Evolutionary conservation across 1,284 basidiomycete species (phyloP).

Genomic region (Mixia osmundae): DNA sequence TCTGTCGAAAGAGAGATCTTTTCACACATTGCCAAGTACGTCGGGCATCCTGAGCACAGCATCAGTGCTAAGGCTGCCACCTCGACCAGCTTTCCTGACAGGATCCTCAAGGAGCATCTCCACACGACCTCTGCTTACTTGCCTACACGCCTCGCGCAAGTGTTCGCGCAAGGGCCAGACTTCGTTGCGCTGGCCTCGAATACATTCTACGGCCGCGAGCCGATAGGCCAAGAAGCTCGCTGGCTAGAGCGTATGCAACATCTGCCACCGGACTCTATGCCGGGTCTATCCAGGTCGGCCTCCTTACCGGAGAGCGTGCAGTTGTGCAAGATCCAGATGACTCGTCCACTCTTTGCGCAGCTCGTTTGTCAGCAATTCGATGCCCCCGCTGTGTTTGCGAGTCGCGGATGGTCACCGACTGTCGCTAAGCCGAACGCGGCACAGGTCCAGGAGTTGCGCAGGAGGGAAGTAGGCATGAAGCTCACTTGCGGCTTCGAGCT

Average conservation of each 20-base stretch:
- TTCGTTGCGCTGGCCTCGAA: constrained; percentile 67
- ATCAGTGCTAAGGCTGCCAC: background rate
- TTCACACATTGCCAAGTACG: constrained; percentile 40
- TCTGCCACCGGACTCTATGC: constrained; percentile 26
- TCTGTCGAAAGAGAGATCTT: constrained; percentile 39
- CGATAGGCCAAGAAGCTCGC: constrained; percentile 55
- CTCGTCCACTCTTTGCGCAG: constrained; percentile 77
- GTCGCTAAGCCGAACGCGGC: background rate
- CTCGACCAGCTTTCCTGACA: constrained; percentile 38
- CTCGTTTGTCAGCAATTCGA: constrained; percentile 72
- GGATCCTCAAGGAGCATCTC: constrained; percentile 38
- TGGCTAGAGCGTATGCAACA: background rate
- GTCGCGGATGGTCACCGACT: constrained; percentile 22
- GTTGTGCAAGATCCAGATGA: constrained; percentile 42
- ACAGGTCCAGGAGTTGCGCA: constrained; percentile 31
- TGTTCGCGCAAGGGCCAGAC: constrained; percentile 37
- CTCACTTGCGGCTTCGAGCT: constrained; percentile 82
- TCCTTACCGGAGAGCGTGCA: constrained; percentile 38
- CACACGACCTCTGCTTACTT: constrained; percentile 60
- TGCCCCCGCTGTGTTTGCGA: constrained; percentile 62
- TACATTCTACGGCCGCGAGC: constrained; percentile 79
- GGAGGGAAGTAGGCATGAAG: constrained; percentile 73
- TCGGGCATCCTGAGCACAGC: background rate
- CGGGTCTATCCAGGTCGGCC: constrained; percentile 60
- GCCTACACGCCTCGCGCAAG: constrained; percentile 49